Evolutionary conservation across 805 yeast species (phyloP).

Genomic region (Cyberlindnera japonica): DNA sequence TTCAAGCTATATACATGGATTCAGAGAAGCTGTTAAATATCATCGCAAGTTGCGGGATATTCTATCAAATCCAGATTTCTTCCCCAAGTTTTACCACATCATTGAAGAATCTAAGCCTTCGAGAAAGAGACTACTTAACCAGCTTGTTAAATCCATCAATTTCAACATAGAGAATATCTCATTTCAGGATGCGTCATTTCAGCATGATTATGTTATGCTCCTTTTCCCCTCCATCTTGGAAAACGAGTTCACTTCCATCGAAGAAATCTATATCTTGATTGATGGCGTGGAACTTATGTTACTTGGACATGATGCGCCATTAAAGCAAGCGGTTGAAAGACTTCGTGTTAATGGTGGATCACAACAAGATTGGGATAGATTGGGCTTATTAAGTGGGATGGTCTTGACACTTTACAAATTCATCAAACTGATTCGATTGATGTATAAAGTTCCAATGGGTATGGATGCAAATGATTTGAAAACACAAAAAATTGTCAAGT

Average conservation of each 20-base stretch:
- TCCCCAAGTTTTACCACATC: conserved; percentile 40
- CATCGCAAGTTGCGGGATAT: conserved; percentile 3
- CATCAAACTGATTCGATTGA: not conserved
- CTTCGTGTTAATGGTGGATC: not conserved
- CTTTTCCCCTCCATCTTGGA: conserved; percentile 39
- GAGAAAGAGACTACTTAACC: conserved; percentile 38
- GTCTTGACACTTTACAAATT: conserved; percentile 5
- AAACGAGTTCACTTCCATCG: conserved; percentile 39
- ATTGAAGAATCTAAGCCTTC: conserved; percentile 38
- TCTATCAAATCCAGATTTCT: conserved; percentile 30
- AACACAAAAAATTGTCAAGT: conserved; percentile 4
- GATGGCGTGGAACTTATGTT: conserved; percentile 36
- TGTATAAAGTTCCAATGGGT: conserved; percentile 5
- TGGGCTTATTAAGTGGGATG: not conserved
- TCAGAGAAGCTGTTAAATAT: conserved; percentile 50
- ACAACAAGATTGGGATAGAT: not conserved
- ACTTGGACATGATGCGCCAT: conserved; percentile 6
- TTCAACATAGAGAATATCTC: conserved; percentile 27
- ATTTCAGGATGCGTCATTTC: conserved; percentile 14
- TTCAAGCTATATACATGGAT: conserved; percentile 58
- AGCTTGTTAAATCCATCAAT: conserved; percentile 31
- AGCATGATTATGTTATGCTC: conserved; percentile 29
- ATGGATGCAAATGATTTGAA: not conserved
- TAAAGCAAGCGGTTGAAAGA: conserved; percentile 5
- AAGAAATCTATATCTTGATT: conserved; percentile 48